A percentile compares a stretch with the other conserved stretches of the same genome.
Conservation (phyloP, 441 rosid genomes). For the Isatis lusitanica region DNA sequence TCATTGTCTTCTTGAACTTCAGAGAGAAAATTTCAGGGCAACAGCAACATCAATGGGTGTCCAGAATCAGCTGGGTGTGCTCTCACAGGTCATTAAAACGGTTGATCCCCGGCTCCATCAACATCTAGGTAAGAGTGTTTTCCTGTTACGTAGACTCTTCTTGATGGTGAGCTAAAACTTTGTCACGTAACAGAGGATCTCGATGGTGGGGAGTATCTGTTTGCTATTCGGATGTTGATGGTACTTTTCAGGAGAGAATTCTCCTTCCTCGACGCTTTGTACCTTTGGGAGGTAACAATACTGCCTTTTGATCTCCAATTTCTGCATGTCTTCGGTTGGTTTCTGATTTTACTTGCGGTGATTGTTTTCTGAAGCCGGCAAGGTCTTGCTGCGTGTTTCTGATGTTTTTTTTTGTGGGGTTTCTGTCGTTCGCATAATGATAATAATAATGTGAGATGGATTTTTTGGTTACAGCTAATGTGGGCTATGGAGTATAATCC, state of each 20-base stretch:
- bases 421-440: neutral
- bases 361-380: neutral
- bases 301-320: neutral
- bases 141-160: conserved; percentile 10
- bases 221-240: conserved; percentile 96
- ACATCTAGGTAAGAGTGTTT: conserved; percentile 68
- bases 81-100: conserved; percentile 79
- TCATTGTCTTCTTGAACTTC: conserved; percentile 33
- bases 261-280: conserved; percentile 78
- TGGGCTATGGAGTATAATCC: conserved; percentile 99
- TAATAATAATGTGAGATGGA: conserved; percentile 8
- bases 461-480: conserved; percentile 65
- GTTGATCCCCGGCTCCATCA: conserved; percentile 93
- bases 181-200: conserved; percentile 66
- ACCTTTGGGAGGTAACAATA: conserved; percentile 94
- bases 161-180: conserved; percentile 3
- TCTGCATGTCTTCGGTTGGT: neutral
- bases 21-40: conserved; percentile 91
- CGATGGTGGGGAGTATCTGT: conserved; percentile 88
- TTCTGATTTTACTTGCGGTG: neutral
- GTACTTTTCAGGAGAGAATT: conserved; percentile 96
- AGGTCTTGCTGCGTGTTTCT: neutral
- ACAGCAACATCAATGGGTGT: conserved; percentile 76
- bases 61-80: conserved; percentile 77
- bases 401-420: neutral